Conservation (phyloP, 192 early-diverging fungal genomes). For the Phycomyces blakesleeanus region DNA sequence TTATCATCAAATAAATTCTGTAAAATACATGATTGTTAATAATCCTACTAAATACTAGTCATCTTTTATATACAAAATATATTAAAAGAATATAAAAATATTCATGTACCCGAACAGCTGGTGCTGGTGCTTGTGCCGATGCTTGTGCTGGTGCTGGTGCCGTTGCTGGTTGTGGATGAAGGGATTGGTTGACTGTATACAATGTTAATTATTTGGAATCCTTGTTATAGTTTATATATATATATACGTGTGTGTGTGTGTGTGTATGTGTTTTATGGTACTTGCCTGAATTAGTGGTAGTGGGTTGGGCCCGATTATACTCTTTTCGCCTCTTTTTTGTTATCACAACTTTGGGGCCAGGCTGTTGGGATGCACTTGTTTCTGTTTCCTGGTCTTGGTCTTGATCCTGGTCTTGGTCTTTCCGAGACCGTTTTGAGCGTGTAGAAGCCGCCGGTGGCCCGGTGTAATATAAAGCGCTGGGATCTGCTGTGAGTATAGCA, state of each 20-base stretch:
- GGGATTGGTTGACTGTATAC: neutral
- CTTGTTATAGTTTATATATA: neutral
- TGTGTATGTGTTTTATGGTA: neutral
- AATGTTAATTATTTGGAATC: neutral
- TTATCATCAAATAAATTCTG: conserved; percentile 69
- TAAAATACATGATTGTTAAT: neutral
- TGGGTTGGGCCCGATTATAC: neutral
- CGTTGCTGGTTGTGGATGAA: neutral
- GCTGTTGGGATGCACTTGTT: neutral
- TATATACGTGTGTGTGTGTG: neutral
- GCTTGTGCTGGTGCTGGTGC: neutral
- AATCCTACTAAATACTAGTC: too few species aligned
- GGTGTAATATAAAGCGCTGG: neutral
- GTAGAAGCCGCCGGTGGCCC: conserved; percentile 29
- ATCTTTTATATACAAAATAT: too few species aligned
- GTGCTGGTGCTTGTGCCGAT: neutral
- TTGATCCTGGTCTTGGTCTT: conserved; percentile 4
- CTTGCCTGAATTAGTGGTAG: neutral
- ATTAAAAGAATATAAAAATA: neutral
- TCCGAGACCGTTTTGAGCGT: conserved; percentile 25
- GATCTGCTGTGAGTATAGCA: neutral
- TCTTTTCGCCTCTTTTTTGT: conserved; percentile 12
- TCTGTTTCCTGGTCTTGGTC: neutral
- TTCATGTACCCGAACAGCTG: neutral
- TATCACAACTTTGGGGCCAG: neutral